A percentile compares a stretch with the other conserved stretches of the same genome.
Evolutionary conservation across 106 monocot species (phyloP).

Genomic region (Iris macrosiphon): DNA sequence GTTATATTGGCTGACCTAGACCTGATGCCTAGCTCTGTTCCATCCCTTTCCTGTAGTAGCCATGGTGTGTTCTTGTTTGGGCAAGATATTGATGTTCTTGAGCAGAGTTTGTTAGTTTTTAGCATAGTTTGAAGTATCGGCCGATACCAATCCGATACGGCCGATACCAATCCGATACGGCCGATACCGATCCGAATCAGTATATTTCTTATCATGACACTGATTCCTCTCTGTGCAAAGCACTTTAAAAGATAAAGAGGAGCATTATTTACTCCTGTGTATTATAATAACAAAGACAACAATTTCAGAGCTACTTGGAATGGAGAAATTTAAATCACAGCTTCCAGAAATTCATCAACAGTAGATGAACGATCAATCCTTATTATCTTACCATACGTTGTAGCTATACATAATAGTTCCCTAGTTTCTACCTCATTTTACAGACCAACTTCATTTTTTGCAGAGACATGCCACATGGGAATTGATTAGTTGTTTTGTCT

Average conservation of each 20-base stretch:
- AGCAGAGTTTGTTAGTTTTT: no score
- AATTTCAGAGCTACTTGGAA: constrained; percentile 66
- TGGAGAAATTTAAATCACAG: constrained; percentile 68
- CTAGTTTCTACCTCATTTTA: constrained; percentile 27
- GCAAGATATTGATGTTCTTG: no score
- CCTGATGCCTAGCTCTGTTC: no score
- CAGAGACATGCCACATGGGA: constrained; percentile 21
- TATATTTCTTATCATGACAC: constrained; percentile 42
- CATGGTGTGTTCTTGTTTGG: no score
- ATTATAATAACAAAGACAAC: constrained; percentile 62
- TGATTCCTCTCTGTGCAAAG: constrained; percentile 54
- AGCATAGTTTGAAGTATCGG: no score
- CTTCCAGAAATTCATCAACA: constrained; percentile 78
- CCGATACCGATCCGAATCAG: no score
- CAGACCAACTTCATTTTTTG: constrained; percentile 62
- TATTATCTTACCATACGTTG: constrained; percentile 72
- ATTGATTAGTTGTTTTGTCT: constrained; percentile 2
- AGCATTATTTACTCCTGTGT: constrained; percentile 47
- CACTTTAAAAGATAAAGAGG: constrained; percentile 84
- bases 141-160: no score
- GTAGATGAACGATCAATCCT: constrained; percentile 64
- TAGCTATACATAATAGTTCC: constrained; percentile 72
- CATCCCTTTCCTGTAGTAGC: no score
- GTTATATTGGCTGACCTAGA: no score
- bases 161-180: no score